Base-by-base conservation (phyloP, 2,329 filamentous ascomycete genomes). In the Curvularia lunata region DNA sequence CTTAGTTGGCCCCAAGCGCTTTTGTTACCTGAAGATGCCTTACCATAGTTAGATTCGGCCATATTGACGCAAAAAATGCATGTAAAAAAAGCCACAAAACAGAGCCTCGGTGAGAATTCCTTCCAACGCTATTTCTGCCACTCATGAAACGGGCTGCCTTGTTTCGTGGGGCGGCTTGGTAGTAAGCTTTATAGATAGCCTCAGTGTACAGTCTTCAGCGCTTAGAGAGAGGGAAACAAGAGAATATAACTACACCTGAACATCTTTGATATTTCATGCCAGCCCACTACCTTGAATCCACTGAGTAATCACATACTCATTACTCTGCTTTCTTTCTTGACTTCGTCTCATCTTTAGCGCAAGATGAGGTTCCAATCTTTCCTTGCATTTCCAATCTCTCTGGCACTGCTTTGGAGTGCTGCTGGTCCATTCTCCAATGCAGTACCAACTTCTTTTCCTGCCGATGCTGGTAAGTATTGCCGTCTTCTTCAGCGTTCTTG, bases 181-280 rank as follows among this genome's bases (percentile, higher is more conserved):
- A 46, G 42, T 46, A 46, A 46, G 42, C 25, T 46, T 46, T n/a
- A 28, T 46, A 19, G 27, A 46, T 19, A 46, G 27, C 30, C 30
- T 46, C n/a, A 30, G n/a, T 30, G 6, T 30, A 46, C 16, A 12
- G n/a, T 46, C n/a, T 46, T 30, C 23, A 30, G 42, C 25, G 42
- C 42, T 19, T 30, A 46, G n/a, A 30, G 2, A 10, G 16, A 45
- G n/a, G 27, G n/a, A 30, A 46, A 30, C 7, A 28, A 30, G 42
- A 30, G 27, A 9, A 46, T 30, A 46, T 46, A 30, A 46, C 27
- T 10, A 13, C n/a, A 46, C 10, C 42, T 30, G n/a, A 1, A 19
- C 19, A 3, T 30, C 42, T 46, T 30, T n/a, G 4, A 30, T 3
- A 30, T 28, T 30, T 19, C 27, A 13, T 1, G 30, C 9, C 25